Evolutionary conservation across 805 yeast genomes (phyloP), one percentile per base, ranked within the genome.

Genomic region (Ogataea populi-albae): DNA sequence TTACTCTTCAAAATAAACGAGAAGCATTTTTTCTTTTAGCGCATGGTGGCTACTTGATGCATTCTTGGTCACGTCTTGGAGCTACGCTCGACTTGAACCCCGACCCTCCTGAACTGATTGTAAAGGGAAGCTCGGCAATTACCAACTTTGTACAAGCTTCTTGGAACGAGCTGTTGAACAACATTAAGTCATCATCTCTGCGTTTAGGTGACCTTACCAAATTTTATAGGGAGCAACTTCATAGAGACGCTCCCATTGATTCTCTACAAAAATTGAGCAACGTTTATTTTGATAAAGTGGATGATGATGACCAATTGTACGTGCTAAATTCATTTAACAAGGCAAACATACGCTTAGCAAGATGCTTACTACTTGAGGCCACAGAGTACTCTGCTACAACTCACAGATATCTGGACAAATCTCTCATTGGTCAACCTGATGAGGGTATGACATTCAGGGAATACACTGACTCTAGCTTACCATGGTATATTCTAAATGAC

Each of bases 21-120:
- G 64, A 61, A 21, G 40, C 59, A 16, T 61, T 60, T 32, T 41
- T 63, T 20, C 35, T 63, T 16, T 44, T 62, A 5, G 55, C 64
- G 21, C 52, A 57, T 29, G 47, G 46, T 3, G 66, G 65, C 3
- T 47, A 50, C 18, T 32, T 62, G 21, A 49, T 60, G 29, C 55
- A 54, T 36, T 54, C 54, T n/a, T 62, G 65, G 66, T 43, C 63
- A 7, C 43, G 55, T 20, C 39, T 56, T 17, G 66, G 66, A n/a
- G 68, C 65, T 4, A 54, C 49, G 26, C 31, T 63, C 16, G 49
- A 57, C 9, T 40, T 62, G 22, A 48, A 46, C 19, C 39, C 51
- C 1, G 52, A 52, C 11, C 47, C 54, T 6, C 41, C 41, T 16
- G 54, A 53, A 26, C 37, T 63, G 25, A 45, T 50, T 6, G 55